These are phyloP conservation scores for Paraphaeosphaeria sporulosa DNA, from an alignment of 2,329 filamentous ascomycete genomes.

Conservation along the genomic window DNA sequence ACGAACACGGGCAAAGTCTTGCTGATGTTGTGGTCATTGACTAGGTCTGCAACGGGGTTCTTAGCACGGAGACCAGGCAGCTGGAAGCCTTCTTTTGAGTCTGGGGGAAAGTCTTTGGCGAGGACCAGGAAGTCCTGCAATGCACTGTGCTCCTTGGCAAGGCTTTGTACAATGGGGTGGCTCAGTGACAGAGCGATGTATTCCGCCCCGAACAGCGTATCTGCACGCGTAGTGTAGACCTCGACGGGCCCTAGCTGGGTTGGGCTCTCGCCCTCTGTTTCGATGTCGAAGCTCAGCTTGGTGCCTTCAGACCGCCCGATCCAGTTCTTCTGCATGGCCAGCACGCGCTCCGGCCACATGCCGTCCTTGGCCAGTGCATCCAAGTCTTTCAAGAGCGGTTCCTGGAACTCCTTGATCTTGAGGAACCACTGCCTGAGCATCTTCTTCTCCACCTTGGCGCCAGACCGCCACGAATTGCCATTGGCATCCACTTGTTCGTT, in stretches of 20 bases:
- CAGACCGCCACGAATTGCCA: conserved; percentile 86
- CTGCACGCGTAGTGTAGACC: conserved; percentile 84
- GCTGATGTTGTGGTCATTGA: conserved; percentile 57
- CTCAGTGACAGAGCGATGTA: conserved; percentile 80
- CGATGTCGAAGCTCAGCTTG: conserved; percentile 73
- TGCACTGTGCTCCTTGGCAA: conserved; percentile 66
- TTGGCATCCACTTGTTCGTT: conserved; percentile 93
- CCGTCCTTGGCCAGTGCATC: conserved; percentile 68
- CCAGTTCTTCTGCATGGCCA: conserved; percentile 88
- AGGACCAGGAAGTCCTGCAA: conserved; percentile 73
- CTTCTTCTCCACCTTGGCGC: conserved; percentile 81
- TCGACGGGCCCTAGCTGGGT: conserved; percentile 62
- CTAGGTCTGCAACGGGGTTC: conserved; percentile 60
- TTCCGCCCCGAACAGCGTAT: conserved; percentile 87
- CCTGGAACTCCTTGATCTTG: conserved; percentile 79
- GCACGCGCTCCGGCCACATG: conserved; percentile 82
- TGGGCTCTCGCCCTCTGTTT: conserved; percentile 47
- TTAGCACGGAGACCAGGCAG: conserved; percentile 56
- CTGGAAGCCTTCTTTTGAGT: conserved; percentile 70
- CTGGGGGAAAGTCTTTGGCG: conserved; percentile 60
- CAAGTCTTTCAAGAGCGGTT: conserved; percentile 75
- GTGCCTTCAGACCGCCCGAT: conserved; percentile 80
- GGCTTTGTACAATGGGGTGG: conserved; percentile 71
- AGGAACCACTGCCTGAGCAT: conserved; percentile 90
- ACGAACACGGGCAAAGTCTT: conserved; percentile 76